Conservation (phyloP, 805 yeast species). For the Tetrapisispora taiwanensis region DNA sequence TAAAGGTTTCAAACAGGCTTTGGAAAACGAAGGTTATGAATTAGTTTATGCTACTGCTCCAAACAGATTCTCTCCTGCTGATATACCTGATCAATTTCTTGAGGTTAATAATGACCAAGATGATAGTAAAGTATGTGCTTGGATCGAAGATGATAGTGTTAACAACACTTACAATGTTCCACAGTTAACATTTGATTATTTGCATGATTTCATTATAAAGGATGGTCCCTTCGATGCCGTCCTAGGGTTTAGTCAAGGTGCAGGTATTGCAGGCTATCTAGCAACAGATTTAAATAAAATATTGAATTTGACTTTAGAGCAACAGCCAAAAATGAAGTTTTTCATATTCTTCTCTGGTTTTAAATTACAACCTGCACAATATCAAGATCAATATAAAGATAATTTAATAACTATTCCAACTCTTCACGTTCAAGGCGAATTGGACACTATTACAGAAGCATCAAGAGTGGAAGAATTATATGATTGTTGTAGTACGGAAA, state of each 20-base stretch:
- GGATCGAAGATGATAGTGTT: slow-evolving; percentile 52
- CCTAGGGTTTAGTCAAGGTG: slow-evolving; percentile 91
- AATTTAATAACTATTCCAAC: slow-evolving; percentile 32
- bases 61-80: slow-evolving; percentile 43
- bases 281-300: slow-evolving; percentile 45
- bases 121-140: slow-evolving; percentile 36
- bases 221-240: slow-evolving; percentile 77
- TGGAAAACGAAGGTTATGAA: slow-evolving; percentile 50
- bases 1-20: slow-evolving; percentile 67
- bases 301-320: slow-evolving; percentile 27
- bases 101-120: slow-evolving; percentile 22
- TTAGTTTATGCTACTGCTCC: slow-evolving; percentile 75
- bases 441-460: slow-evolving; percentile 80
- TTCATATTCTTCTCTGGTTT: slow-evolving; percentile 68
- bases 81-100: slow-evolving; percentile 48
- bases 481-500: slow-evolving; percentile 36
- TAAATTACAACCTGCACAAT: slow-evolving; percentile 26
- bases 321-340: slow-evolving; percentile 49
- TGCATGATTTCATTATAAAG: slow-evolving; percentile 38
- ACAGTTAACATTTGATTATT: slow-evolving; percentile 32
- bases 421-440: slow-evolving; percentile 76
- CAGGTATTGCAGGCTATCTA: slow-evolving; percentile 67
- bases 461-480: slow-evolving; percentile 52
- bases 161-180: slow-evolving; percentile 27
- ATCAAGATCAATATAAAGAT: slow-evolving; percentile 22